phyloP scores from a whole-genome alignment of 345 rosid species.

The Lepidium aucheri region DNA sequence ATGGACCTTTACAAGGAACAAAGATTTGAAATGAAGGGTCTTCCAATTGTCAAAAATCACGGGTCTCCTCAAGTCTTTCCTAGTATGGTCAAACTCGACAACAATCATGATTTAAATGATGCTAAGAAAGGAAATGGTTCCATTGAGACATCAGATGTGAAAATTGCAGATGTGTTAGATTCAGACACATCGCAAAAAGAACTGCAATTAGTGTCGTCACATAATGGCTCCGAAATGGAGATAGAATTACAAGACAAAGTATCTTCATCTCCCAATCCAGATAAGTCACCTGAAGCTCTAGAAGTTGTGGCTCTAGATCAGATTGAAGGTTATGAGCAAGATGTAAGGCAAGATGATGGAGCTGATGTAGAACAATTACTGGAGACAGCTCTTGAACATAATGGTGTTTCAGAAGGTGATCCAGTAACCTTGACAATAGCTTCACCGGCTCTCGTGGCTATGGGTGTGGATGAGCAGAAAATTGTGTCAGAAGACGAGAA shows the following conservation, averaged over 20 bases:
- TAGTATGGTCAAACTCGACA: background rate
- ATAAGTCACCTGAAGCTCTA: background rate
- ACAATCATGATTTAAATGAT: slow-evolving; percentile 1
- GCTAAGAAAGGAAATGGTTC: slow-evolving; percentile 22
- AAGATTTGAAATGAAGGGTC: slow-evolving; percentile 37
- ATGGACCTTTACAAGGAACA: slow-evolving; percentile 75
- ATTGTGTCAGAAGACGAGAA: slow-evolving; percentile 15
- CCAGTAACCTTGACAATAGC: background rate
- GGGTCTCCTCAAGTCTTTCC: slow-evolving; percentile 27
- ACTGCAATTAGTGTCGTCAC: background rate
- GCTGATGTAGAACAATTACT: slow-evolving; percentile 6
- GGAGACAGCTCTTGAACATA: slow-evolving; percentile 7
- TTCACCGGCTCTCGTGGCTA: background rate
- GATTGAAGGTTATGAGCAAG: slow-evolving; percentile 5
- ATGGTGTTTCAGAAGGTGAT: slow-evolving; percentile 7
- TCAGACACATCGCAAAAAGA: background rate
- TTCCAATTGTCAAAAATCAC: slow-evolving; percentile 20
- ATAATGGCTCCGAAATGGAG: background rate
- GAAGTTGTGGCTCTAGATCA: background rate
- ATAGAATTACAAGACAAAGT: background rate
- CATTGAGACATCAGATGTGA: slow-evolving; percentile 9
- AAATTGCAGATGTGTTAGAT: slow-evolving; percentile 20
- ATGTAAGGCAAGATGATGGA: slow-evolving; percentile 11
- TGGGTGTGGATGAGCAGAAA: slow-evolving; percentile 13
- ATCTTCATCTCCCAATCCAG: slow-evolving; percentile 1